These are phyloP conservation scores for Leccinum variicolor DNA, from an alignment of 768 basidiomycete species.

Conservation along the genomic window DNA sequence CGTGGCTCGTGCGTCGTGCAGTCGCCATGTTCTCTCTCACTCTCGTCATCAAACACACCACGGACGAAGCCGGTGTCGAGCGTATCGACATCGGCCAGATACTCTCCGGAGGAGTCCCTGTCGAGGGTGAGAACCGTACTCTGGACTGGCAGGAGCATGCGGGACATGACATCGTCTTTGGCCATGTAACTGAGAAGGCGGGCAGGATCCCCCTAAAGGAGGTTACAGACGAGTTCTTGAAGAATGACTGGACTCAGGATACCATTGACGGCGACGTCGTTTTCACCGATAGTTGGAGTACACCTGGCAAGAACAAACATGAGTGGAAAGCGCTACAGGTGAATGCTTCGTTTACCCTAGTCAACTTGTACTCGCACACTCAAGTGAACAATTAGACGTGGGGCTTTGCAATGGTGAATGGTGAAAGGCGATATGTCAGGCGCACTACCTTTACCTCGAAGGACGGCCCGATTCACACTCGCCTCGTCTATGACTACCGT, in stretches of 20 bases:
- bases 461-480: constrained; percentile 45
- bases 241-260: constrained; percentile 42
- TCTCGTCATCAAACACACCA: constrained; percentile 61
- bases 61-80: constrained; percentile 55
- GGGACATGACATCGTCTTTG: constrained; percentile 63
- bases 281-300: constrained; percentile 45
- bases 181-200: constrained; percentile 51
- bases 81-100: constrained; percentile 66
- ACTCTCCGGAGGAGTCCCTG: constrained; percentile 59
- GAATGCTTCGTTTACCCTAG: constrained; percentile 4
- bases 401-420: constrained; percentile 62
- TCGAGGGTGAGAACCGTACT: constrained; percentile 53
- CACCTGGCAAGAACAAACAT: constrained; percentile 55
- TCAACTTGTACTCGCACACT: neutral
- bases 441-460: constrained; percentile 62
- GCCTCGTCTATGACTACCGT: constrained; percentile 70
- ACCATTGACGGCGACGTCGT: constrained; percentile 35
- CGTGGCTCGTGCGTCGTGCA: constrained; percentile 66
- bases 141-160: constrained; percentile 53
- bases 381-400: constrained; percentile 37
- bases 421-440: constrained; percentile 57
- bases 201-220: constrained; percentile 49
- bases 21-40: constrained; percentile 58
- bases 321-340: constrained; percentile 70
- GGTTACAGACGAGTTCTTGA: constrained; percentile 42